Percentiles rank a stretch among this genome's conserved stretches.
phyloP scores from a whole-genome alignment of 306 rosid genomes.

The Lagenaria siceraria region DNA sequence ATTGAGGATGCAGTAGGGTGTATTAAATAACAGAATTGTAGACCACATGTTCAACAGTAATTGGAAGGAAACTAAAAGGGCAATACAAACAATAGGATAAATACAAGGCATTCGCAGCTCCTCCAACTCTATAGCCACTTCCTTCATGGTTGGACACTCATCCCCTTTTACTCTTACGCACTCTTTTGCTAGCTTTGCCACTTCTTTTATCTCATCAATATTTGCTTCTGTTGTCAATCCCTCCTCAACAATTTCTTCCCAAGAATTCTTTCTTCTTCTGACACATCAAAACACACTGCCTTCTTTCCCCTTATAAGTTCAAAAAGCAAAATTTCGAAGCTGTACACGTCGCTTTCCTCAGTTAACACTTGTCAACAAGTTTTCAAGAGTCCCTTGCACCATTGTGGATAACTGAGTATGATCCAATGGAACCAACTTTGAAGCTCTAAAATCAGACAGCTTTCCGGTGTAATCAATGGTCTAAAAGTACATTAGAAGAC shows the following conservation, averaged over 20 bases:
- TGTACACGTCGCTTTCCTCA: slow-evolving; percentile 38
- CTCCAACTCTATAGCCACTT: slow-evolving; percentile 36
- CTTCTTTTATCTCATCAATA: slow-evolving; percentile 22
- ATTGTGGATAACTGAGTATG: slow-evolving; percentile 19
- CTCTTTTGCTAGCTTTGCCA: slow-evolving; percentile 18
- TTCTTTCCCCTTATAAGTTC: slow-evolving; percentile 35
- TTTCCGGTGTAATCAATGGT: slow-evolving; percentile 18
- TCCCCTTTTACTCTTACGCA: slow-evolving; percentile 29
- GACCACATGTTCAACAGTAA: too few relatives aligned
- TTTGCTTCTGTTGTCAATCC: not conserved
- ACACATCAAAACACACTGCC: slow-evolving; percentile 9
- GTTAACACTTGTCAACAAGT: slow-evolving; percentile 18
- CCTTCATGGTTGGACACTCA: slow-evolving; percentile 47
- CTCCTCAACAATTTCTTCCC: slow-evolving; percentile 23
- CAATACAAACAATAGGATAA: too few relatives aligned
- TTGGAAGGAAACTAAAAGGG: too few relatives aligned
- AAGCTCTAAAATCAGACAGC: slow-evolving; percentile 36
- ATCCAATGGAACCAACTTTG: slow-evolving; percentile 28
- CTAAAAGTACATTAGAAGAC: slow-evolving; percentile 29
- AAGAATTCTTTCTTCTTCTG: slow-evolving; percentile 16
- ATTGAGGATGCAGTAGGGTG: too few relatives aligned
- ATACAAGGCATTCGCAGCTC: slow-evolving; percentile 8
- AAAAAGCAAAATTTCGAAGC: slow-evolving; percentile 34
- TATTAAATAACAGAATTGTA: too few relatives aligned
- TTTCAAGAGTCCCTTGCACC: slow-evolving; percentile 38